These are phyloP conservation scores for Platanthera guangdongensis DNA, from an alignment of 106 monocot genomes.

Conservation along the genomic window DNA sequence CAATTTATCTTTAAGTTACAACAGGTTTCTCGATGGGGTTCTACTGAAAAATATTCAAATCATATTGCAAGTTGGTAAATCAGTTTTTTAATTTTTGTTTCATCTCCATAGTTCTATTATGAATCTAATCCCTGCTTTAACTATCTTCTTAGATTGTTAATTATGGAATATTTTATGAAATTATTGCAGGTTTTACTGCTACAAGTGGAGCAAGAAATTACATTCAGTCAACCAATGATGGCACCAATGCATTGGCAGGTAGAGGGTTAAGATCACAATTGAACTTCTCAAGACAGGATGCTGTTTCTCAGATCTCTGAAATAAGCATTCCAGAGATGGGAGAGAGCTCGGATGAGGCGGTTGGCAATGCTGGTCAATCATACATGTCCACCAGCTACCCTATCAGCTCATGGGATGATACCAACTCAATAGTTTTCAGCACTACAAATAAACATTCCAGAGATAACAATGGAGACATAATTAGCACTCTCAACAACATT, in stretches of 20 bases:
- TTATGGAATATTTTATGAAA: background rate
- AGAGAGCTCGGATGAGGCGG: constrained; percentile 37
- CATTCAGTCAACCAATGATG: constrained; percentile 15
- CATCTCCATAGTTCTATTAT: background rate
- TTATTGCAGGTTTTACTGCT: constrained; percentile 25
- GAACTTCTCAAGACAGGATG: constrained; percentile 64
- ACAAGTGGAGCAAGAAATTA: constrained; percentile 25
- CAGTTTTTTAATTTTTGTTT: background rate
- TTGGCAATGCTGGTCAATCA: constrained; percentile 28
- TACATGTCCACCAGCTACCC: constrained; percentile 35
- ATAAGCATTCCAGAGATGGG: constrained; percentile 40
- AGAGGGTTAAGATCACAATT: constrained; percentile 51
- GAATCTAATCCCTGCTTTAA: background rate
- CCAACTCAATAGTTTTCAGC: constrained; percentile 45
- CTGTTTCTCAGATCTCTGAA: constrained; percentile 67
- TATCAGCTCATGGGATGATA: constrained; percentile 66
- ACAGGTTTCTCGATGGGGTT: background rate
- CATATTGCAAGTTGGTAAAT: background rate
- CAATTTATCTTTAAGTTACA: background rate
- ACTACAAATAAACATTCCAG: constrained; percentile 31
- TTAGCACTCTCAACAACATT: constrained; percentile 30
- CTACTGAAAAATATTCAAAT: background rate
- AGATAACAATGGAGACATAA: constrained; percentile 27
- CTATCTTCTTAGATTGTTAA: background rate
- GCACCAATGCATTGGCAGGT: constrained; percentile 15